phyloP scores from a whole-genome alignment of 495 filamentous ascomycete genomes.

The Oleoguttula mirabilis region DNA sequence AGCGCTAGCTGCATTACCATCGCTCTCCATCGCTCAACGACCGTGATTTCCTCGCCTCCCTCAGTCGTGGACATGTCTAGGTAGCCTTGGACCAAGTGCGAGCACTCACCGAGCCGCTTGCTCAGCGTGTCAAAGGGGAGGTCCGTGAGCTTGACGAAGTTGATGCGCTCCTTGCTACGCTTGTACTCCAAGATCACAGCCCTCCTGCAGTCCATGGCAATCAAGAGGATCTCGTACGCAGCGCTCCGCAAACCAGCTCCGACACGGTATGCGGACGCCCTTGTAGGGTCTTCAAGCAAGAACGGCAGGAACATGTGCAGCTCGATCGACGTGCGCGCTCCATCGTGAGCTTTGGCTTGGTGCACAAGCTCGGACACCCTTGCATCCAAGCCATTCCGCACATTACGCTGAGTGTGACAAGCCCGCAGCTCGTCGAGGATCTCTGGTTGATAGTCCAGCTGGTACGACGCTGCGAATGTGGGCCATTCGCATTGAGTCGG shows the following conservation, averaged over 20 bases:
- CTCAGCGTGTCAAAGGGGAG: neutral
- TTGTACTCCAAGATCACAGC: neutral
- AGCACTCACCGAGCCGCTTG: neutral
- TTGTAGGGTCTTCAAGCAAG: slow-evolving; percentile 14
- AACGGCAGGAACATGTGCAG: slow-evolving; percentile 11
- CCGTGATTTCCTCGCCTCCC: neutral
- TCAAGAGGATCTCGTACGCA: slow-evolving; percentile 4
- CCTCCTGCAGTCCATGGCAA: neutral
- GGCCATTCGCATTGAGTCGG: neutral
- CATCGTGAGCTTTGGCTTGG: neutral
- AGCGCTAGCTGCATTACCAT: neutral
- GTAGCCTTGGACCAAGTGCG: neutral
- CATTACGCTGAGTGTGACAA: neutral
- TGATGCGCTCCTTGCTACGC: no score
- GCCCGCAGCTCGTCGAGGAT: neutral
- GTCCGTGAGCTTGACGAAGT: neutral
- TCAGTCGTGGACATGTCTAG: neutral
- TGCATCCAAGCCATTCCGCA: slow-evolving; percentile 4
- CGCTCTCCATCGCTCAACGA: slow-evolving; percentile 2
- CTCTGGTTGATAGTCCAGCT: neutral
- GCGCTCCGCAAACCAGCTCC: neutral
- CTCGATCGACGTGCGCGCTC: neutral
- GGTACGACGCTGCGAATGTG: neutral
- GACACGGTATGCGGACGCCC: slow-evolving; percentile 9
- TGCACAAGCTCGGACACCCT: slow-evolving; percentile 7